Evolutionary conservation across 78 protist genomes (phyloP).

Genomic region (Pelomyxa schiedti): DNA sequence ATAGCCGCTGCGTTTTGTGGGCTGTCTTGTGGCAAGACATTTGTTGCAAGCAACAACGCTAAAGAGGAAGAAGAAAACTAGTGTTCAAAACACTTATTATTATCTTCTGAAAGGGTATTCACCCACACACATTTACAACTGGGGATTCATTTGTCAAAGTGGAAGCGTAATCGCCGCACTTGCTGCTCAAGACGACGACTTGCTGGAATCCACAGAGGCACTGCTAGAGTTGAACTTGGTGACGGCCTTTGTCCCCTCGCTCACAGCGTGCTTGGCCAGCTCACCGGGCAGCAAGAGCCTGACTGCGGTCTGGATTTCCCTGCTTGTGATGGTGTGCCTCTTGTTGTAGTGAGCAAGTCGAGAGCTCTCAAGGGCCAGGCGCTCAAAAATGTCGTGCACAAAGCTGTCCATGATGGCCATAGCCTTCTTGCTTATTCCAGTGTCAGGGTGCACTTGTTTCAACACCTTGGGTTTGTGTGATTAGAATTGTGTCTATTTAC

Average conservation of each 20-base stretch:
- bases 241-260: constrained; percentile 87
- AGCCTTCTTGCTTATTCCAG: constrained; percentile 68
- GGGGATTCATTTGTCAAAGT: no score
- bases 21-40: no score
- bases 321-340: constrained; percentile 53
- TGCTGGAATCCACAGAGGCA: not conserved
- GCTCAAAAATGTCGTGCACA: constrained; percentile 73
- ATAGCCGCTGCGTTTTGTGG: no score
- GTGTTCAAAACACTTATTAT: no score
- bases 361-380: constrained; percentile 73
- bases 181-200: no score
- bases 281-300: constrained; percentile 86
- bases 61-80: no score
- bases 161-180: no score
- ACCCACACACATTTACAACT: no score
- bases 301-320: constrained; percentile 85
- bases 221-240: constrained; percentile 57
- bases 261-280: constrained; percentile 88
- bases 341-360: constrained; percentile 67
- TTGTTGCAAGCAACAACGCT: no score
- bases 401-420: constrained; percentile 79
- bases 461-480: no score
- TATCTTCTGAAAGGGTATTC: no score
- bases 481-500: no score
- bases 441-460: constrained; percentile 69